Evolutionary conservation across 2,329 filamentous ascomycete genomes (phyloP).

Genomic region (Colletotrichum cordylinicola): DNA sequence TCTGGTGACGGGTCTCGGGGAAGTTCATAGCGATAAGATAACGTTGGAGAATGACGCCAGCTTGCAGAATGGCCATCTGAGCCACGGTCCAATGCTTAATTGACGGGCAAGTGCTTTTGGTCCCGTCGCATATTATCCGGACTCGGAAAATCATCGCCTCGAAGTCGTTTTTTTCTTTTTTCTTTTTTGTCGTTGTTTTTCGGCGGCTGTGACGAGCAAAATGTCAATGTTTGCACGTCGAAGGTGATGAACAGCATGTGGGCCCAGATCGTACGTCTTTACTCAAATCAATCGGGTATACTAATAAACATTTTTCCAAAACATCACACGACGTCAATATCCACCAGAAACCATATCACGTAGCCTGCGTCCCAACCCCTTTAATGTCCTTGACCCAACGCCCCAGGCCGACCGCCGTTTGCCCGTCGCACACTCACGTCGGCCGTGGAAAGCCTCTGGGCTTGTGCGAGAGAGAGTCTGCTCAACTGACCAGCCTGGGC

Average conservation of each 20-base stretch:
- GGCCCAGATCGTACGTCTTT: neutral
- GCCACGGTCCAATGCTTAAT: neutral
- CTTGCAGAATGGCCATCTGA: neutral
- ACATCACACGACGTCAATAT: neutral
- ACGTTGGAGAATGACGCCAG: conserved; percentile 3
- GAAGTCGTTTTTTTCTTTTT: neutral
- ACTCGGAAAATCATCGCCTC: neutral
- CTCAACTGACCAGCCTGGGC: neutral
- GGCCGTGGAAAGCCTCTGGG: conserved; percentile 1
- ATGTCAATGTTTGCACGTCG: neutral
- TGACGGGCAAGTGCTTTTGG: neutral
- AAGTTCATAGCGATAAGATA: neutral
- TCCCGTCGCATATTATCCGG: neutral
- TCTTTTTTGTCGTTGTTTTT: too few relatives aligned
- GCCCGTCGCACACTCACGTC: neutral
- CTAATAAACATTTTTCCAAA: neutral
- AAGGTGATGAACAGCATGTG: neutral
- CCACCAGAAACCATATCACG: neutral
- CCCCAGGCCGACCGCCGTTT: neutral
- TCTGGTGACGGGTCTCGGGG: neutral
- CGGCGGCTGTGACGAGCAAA: neutral
- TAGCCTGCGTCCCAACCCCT: neutral
- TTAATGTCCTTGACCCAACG: neutral
- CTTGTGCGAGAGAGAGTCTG: conserved; percentile 10
- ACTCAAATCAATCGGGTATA: neutral